Evolutionary conservation across 495 filamentous ascomycete genomes (phyloP).

Genomic region (Penicillium antarcticum): DNA sequence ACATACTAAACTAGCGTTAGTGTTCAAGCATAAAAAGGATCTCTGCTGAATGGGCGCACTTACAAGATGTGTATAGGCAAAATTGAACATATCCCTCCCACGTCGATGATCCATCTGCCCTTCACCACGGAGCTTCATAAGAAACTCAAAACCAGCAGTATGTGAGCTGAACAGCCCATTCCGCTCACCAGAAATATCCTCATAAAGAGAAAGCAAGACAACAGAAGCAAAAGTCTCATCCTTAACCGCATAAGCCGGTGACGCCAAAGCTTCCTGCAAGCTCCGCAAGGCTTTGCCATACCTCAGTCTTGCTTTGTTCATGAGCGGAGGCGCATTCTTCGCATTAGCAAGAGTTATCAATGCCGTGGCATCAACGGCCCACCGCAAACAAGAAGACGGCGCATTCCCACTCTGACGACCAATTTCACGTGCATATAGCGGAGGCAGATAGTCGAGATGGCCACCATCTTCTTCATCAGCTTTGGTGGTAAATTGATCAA

Average conservation of each 20-base stretch:
- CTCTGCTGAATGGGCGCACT: conserved; percentile 1
- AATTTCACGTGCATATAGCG: conserved; percentile 31
- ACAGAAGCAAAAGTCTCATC: conserved; percentile 44
- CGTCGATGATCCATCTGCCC: conserved; percentile 28
- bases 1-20: conserved; percentile 28
- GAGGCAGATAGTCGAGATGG: conserved; percentile 36
- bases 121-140: conserved; percentile 37
- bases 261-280: conserved; percentile 27
- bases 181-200: conserved; percentile 39
- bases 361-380: conserved; percentile 40
- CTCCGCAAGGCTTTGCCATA: conserved; percentile 37
- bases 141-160: conserved; percentile 39
- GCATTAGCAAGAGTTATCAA: conserved; percentile 35
- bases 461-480: conserved; percentile 21
- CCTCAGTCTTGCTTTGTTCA: conserved; percentile 27
- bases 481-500: conserved; percentile 38
- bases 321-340: conserved; percentile 26
- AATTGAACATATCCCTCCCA: conserved; percentile 41
- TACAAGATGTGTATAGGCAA: conserved; percentile 42
- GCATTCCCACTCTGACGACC: conserved; percentile 3
- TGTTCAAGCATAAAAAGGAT: neutral
- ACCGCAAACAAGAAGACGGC: conserved; percentile 30
- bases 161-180: conserved; percentile 41
- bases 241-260: conserved; percentile 29
- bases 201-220: conserved; percentile 37